phyloP scores from a whole-genome alignment of 352 stramenopile species.

The Detonula confervacea region DNA sequence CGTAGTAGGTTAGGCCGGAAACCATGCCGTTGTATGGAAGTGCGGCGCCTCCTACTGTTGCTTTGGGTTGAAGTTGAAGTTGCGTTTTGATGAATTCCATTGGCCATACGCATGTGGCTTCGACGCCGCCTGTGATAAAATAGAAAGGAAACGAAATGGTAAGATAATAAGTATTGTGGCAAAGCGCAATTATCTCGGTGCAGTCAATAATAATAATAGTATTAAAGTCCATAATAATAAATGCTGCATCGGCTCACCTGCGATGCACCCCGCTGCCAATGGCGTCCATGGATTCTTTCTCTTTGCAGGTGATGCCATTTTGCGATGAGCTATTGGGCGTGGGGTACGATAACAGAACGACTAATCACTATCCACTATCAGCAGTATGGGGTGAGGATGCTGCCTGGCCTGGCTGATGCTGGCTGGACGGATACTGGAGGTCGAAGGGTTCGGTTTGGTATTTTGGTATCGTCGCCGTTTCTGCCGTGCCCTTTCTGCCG shows the following conservation, averaged over 20 bases:
- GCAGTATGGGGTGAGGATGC: no score
- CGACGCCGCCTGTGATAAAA: conserved; percentile 56
- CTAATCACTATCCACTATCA: no score
- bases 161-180: neutral
- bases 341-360: no score
- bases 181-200: no score
- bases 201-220: no score
- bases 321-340: no score
- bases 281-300: conserved; percentile 76
- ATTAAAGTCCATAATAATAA: no score
- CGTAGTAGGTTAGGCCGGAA: conserved; percentile 83
- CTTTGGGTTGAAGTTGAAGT: conserved; percentile 74
- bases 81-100: conserved; percentile 92
- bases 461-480: no score
- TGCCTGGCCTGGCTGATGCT: no score
- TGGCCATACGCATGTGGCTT: conserved; percentile 81
- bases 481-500: no score
- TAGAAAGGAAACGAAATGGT: neutral
- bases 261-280: conserved; percentile 80
- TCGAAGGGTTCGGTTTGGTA: no score
- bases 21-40: conserved; percentile 85
- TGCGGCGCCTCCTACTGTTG: conserved; percentile 60
- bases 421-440: no score
- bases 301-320: conserved; percentile 17
- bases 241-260: conserved; percentile 35